Percentiles rank a stretch among this genome's conserved stretches.
phyloP scores from a whole-genome alignment of 2,329 filamentous ascomycete species.

The Ophiostoma novo-ulmi region DNA sequence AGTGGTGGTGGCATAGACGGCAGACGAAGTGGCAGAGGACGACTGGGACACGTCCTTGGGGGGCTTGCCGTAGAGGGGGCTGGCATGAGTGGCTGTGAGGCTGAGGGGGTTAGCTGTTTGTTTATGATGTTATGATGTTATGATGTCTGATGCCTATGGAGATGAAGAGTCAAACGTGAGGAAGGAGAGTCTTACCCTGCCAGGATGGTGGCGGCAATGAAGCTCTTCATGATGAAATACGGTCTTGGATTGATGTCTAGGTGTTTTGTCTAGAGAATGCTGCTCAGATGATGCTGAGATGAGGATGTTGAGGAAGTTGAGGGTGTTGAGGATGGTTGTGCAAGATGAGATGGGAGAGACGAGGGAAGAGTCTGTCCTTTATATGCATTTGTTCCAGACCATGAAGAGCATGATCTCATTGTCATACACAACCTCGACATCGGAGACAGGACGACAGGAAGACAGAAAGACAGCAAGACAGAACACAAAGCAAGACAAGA shows the following conservation, averaged over 20 bases:
- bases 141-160: background rate
- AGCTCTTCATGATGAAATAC: constrained; percentile 7
- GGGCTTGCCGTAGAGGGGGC: constrained; percentile 5
- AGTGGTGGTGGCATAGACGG: background rate
- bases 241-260: background rate
- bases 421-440: background rate
- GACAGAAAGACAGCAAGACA: too few species aligned
- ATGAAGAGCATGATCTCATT: background rate
- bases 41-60: constrained; percentile 16
- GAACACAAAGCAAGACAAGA: background rate
- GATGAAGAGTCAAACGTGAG: background rate
- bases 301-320: background rate
- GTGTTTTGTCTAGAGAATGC: background rate
- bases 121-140: background rate
- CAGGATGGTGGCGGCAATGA: background rate
- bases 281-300: background rate
- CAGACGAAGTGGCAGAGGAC: background rate
- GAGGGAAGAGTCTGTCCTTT: background rate
- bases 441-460: background rate
- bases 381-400: background rate
- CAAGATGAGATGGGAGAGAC: background rate
- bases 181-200: background rate
- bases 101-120: constrained; percentile 2
- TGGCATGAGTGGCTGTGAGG: constrained; percentile 3
- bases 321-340: background rate